Percentiles rank a stretch among this genome's conserved stretches.
Conservation (phyloP, 305 asterid species). For the Striga hermonthica region DNA sequence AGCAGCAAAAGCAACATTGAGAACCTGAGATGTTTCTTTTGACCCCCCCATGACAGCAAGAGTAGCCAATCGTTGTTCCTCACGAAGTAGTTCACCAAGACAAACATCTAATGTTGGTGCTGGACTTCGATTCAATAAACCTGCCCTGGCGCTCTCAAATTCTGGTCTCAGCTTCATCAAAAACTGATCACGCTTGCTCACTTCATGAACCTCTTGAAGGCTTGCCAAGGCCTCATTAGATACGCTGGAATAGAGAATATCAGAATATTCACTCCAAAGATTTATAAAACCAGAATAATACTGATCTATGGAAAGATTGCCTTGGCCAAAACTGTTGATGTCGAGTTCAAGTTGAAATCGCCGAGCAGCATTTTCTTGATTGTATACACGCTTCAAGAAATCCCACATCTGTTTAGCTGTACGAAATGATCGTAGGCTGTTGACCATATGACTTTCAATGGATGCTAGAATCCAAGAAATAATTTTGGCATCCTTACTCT, state of each 20-base stretch:
- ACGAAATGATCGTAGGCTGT: constrained; percentile 1
- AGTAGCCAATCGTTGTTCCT: constrained; percentile 1
- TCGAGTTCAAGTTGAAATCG: constrained; percentile 8
- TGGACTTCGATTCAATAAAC: neutral
- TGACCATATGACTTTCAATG: neutral
- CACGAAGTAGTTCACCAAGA: neutral
- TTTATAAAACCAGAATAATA: constrained; percentile 12
- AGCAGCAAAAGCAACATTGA: too few relatives aligned
- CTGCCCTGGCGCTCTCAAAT: neutral
- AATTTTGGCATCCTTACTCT: constrained; percentile 8
- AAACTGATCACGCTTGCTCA: too few relatives aligned
- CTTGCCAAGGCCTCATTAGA: too few relatives aligned
- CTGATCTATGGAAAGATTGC: constrained; percentile 7
- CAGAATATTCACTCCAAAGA: constrained; percentile 6
- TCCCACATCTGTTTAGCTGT: constrained; percentile 1
- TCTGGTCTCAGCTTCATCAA: too few relatives aligned
- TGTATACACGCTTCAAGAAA: too few relatives aligned
- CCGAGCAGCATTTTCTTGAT: neutral
- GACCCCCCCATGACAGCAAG: too few relatives aligned
- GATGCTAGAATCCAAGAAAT: constrained; percentile 6
- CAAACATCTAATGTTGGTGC: neutral
- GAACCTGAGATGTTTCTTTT: too few relatives aligned
- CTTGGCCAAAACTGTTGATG: neutral
- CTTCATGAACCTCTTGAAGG: too few relatives aligned
- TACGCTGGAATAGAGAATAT: neutral